Evolutionary conservation across 257 asterid species (phyloP), one percentile per base, ranked within the genome.

Genomic region (Lantana camara): DNA sequence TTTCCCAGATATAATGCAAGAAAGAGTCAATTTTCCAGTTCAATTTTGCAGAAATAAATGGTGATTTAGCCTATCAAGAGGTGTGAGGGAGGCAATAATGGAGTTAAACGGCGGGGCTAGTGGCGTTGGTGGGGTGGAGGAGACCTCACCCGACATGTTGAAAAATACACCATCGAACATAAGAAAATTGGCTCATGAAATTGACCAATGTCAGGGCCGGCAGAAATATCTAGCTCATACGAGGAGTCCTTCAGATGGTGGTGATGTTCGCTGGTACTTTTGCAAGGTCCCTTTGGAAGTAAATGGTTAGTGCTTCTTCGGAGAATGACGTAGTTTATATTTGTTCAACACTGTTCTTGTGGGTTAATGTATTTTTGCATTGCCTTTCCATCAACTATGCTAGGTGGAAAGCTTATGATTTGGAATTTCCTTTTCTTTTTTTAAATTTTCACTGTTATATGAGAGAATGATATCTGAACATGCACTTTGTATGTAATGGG

Each of bases 261-360:
- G 96, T 32, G 97, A 94, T 69, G 85, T 83, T 47, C 79, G 96
- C 56, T 94, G 99, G 99, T 94, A 87, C 83, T 94, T 94, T 74
- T 90, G 89, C 83, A 88, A 83, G 86, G 75, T 79, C 27, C 84
- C 97, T 58, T 73, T 94, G 75, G 83, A 78, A n/a, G 74, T 53
- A 56, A 86, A 84, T 72, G 97, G 99, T 94, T 17, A 71, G 95
- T 75, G 48, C 57, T 53, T 35, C 9, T 35, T 35, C 11, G 0
- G 4, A 15, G 12, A 30, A 35, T 38, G 38, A 65, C 40, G 4
- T 35, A 35, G 1, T 75, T 38, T 41, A 49, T 16, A 41, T 47
- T 8, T 47, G 48, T 34, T 49, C 22, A 59, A 15, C 29, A 16
- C 24, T 22, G 21, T 47, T 57, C 44, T 37, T 48, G 14, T 40